Evolutionary conservation across 768 basidiomycete genomes (phyloP).

Genomic region (Tylopilus plumbeoviolaceoides): DNA sequence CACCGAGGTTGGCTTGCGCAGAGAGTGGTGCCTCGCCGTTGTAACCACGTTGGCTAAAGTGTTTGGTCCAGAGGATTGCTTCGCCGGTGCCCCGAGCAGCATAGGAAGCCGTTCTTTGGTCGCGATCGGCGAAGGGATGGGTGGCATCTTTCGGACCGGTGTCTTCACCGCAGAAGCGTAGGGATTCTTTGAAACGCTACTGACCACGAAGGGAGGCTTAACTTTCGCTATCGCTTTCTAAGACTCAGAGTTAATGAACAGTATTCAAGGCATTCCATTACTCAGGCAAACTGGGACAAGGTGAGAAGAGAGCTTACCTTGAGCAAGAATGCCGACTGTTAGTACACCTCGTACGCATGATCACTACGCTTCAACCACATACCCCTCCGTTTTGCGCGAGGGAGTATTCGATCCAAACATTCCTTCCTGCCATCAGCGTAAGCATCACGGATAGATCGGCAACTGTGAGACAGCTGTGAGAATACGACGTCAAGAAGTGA

Average conservation of each 20-base stretch:
- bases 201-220: slow-evolving; percentile 12
- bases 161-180: background rate
- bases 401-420: slow-evolving; percentile 55
- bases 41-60: background rate
- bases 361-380: slow-evolving; percentile 15
- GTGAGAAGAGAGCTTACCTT: too few relatives aligned
- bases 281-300: too few relatives aligned
- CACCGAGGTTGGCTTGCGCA: background rate
- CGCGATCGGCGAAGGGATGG: background rate
- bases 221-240: background rate
- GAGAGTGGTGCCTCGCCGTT: background rate
- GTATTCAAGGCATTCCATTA: too few relatives aligned
- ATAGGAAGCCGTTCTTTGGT: background rate
- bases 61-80: background rate
- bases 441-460: slow-evolving; percentile 91
- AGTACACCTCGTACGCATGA: background rate
- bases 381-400: slow-evolving; percentile 71
- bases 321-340: too few relatives aligned
- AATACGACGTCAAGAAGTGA: background rate
- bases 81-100: background rate
- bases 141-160: background rate
- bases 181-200: background rate
- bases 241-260: too few relatives aligned
- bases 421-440: slow-evolving; percentile 88
- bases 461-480: slow-evolving; percentile 42